Evolutionary conservation across 2,329 filamentous ascomycete species (phyloP).

Genomic region (Talaromyces sp.): DNA sequence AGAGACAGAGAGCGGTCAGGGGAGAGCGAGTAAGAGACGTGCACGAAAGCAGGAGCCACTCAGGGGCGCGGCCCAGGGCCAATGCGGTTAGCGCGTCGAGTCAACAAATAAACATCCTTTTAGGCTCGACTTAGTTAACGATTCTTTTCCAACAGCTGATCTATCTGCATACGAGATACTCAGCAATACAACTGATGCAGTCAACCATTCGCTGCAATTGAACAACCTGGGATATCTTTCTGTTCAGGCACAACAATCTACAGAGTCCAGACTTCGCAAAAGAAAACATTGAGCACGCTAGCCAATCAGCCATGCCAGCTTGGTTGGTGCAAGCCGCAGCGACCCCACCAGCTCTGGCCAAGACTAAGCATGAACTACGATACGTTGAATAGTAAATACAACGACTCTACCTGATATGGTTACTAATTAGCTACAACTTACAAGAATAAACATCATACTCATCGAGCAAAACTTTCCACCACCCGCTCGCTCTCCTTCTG

Average conservation of each 20-base stretch:
- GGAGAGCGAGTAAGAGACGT: conserved; percentile 24
- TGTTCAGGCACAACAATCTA: no score
- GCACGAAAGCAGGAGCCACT: conserved; percentile 13
- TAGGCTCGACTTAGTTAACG: no score
- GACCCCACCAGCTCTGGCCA: neutral
- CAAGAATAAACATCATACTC: neutral
- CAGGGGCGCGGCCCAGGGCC: neutral
- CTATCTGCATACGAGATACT: no score
- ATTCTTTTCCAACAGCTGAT: no score
- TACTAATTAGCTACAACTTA: no score
- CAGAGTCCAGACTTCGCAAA: neutral
- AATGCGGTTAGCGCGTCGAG: neutral
- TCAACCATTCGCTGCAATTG: no score
- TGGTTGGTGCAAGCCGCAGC: neutral
- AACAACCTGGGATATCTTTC: no score
- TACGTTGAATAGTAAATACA: neutral
- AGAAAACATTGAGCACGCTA: conserved; percentile 8
- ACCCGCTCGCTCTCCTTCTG: conserved; percentile 18
- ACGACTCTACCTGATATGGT: neutral
- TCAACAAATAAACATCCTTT: conserved; percentile 4
- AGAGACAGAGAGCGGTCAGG: conserved; percentile 25
- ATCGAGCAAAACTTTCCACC: conserved; percentile 19
- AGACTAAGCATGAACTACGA: neutral
- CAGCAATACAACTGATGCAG: no score
- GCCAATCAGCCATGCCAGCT: conserved; percentile 6